Evolutionary conservation across 2,329 filamentous ascomycete genomes (phyloP).

Genomic region (Anthostomella pinea): DNA sequence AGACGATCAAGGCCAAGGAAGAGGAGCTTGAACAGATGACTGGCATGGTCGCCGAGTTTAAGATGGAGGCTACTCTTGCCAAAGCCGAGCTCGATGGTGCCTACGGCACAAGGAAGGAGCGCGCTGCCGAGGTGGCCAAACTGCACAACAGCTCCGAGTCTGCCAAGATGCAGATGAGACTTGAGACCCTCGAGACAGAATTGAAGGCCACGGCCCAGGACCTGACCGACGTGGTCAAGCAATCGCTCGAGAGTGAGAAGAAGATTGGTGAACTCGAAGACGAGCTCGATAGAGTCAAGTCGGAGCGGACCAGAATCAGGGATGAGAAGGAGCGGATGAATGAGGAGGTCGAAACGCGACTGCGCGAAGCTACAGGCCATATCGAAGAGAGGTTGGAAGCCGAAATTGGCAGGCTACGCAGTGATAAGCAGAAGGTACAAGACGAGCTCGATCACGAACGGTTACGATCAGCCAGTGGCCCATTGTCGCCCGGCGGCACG

Average conservation of each 20-base stretch:
- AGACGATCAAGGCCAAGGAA: constrained; percentile 41
- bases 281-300: constrained; percentile 29
- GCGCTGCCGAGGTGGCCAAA: constrained; percentile 56
- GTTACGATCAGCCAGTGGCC: constrained; percentile 23
- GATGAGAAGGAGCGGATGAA: constrained; percentile 23
- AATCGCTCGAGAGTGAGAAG: constrained; percentile 33
- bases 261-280: constrained; percentile 32
- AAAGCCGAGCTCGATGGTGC: constrained; percentile 61
- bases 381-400: constrained; percentile 25
- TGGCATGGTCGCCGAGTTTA: constrained; percentile 55
- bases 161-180: constrained; percentile 34
- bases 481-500: constrained; percentile 25
- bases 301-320: constrained; percentile 24
- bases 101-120: constrained; percentile 57
- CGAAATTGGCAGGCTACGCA: constrained; percentile 26
- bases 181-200: constrained; percentile 62
- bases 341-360: constrained; percentile 26
- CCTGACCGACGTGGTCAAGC: constrained; percentile 31
- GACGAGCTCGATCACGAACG: constrained; percentile 32
- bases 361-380: constrained; percentile 23
- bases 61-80: constrained; percentile 60
- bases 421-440: constrained; percentile 32
- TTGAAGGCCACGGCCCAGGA: constrained; percentile 48
- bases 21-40: constrained; percentile 38
- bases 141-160: constrained; percentile 45